phyloP scores from a whole-genome alignment of 768 basidiomycete genomes.

The Psilocybe azurescens region DNA sequence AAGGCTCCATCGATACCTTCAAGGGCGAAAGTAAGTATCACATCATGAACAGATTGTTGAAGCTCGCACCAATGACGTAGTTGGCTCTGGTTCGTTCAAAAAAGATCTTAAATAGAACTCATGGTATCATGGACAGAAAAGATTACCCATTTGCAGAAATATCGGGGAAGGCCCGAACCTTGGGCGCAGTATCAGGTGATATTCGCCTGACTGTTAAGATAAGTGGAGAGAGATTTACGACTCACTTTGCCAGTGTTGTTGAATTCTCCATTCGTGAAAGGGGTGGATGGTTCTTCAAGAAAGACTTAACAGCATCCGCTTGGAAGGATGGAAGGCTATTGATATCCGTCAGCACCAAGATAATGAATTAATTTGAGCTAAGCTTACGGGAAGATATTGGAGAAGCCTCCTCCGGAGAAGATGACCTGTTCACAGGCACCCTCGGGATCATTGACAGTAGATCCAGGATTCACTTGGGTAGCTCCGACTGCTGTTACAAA shows the following conservation, averaged over 20 bases:
- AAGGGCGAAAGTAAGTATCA: background rate
- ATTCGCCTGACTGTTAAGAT: background rate
- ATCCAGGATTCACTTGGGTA: slow-evolving; percentile 51
- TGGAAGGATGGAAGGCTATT: slow-evolving; percentile 47
- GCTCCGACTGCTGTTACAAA: slow-evolving; percentile 61
- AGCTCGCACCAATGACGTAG: slow-evolving; percentile 39
- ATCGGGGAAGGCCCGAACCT: slow-evolving; percentile 57
- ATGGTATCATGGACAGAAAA: background rate
- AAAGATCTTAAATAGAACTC: background rate
- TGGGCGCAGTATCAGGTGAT: background rate
- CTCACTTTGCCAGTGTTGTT: slow-evolving; percentile 50
- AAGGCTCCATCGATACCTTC: slow-evolving; percentile 44
- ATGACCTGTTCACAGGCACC: slow-evolving; percentile 51
- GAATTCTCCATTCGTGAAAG: slow-evolving; percentile 44
- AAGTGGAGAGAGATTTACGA: background rate
- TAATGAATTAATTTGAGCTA: background rate
- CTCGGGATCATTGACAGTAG: slow-evolving; percentile 49
- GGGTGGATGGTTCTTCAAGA: slow-evolving; percentile 45
- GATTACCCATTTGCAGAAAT: slow-evolving; percentile 53
- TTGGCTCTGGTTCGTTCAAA: slow-evolving; percentile 34
- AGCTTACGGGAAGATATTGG: slow-evolving; percentile 43
- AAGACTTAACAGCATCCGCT: slow-evolving; percentile 40
- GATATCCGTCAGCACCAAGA: background rate
- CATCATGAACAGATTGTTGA: background rate
- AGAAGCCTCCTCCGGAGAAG: slow-evolving; percentile 59